A percentile compares a stretch with the other conserved stretches of the same genome.
Conservation (phyloP, 768 basidiomycete genomes). For the Leccinum ochraceum region DNA sequence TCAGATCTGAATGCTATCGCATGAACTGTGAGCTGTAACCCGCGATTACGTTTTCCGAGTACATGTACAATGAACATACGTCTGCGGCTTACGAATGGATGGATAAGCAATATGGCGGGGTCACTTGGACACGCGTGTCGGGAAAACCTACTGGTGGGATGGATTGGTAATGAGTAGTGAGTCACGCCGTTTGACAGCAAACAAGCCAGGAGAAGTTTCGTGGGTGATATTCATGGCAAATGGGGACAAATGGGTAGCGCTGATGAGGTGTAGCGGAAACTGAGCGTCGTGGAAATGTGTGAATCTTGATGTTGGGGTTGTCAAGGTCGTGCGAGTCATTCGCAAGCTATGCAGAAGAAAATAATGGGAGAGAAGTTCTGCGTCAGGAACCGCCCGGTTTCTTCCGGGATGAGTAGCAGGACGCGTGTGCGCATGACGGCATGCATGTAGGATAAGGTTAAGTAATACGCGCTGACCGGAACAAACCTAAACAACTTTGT, state of each 20-base stretch:
- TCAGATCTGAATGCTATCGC: constrained; percentile 19
- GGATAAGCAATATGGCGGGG: background rate
- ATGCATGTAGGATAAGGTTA: background rate
- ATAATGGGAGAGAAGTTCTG: background rate
- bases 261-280: constrained; percentile 3
- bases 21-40: background rate
- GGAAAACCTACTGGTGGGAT: background rate
- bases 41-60: background rate
- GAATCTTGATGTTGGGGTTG: constrained; percentile 5
- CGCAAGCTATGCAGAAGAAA: constrained; percentile 1
- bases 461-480: background rate
- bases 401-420: constrained; percentile 7
- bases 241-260: background rate
- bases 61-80: background rate
- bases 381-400: constrained; percentile 18
- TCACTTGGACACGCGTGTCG: background rate
- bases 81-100: background rate
- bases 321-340: constrained; percentile 11
- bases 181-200: background rate
- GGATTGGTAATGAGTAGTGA: background rate
- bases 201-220: background rate
- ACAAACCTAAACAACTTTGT: background rate
- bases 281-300: constrained; percentile 23
- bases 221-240: background rate
- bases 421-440: constrained; percentile 7